phyloP scores from a whole-genome alignment of 2,329 filamentous ascomycete genomes.

The Spiromastix sp. region DNA sequence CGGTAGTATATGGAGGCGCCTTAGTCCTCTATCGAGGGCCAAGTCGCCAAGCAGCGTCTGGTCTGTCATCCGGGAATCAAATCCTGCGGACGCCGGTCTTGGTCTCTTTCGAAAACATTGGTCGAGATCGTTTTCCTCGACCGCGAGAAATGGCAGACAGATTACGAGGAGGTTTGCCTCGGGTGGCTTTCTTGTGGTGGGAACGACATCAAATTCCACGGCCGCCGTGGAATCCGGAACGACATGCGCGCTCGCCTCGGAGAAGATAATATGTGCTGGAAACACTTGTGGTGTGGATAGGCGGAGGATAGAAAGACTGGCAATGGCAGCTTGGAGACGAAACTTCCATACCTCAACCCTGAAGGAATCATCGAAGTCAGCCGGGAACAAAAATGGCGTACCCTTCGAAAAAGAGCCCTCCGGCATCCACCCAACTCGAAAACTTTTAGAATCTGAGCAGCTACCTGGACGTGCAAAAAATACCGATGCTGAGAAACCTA shows the following conservation, averaged over 20 bases:
- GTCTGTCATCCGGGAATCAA: conserved; percentile 2
- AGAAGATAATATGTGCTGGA: conserved; percentile 19
- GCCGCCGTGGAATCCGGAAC: conserved; percentile 23
- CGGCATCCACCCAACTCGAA: neutral
- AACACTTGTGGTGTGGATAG: conserved; percentile 13
- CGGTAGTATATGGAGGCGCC: conserved; percentile 27
- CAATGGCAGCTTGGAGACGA: conserved; percentile 19
- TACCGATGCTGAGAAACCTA: no score
- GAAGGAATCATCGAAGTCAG: conserved; percentile 8
- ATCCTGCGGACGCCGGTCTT: conserved; percentile 9
- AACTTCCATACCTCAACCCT: conserved; percentile 22
- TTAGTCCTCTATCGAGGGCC: conserved; percentile 21
- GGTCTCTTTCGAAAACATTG: conserved; percentile 11
- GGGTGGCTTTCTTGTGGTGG: conserved; percentile 44
- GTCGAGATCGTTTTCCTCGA: conserved; percentile 12
- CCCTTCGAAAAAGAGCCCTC: neutral
- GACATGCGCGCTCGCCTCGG: conserved; percentile 20
- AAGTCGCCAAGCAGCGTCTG: neutral
- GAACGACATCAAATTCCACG: conserved; percentile 23
- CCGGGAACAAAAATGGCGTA: neutral
- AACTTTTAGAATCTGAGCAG: neutral
- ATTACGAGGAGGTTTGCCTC: conserved; percentile 45
- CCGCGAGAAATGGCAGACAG: conserved; percentile 24
- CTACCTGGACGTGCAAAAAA: no score
- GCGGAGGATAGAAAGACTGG: conserved; percentile 10